Evolutionary conservation across 768 basidiomycete species (phyloP), one percentile per base, ranked within the genome.

Genomic region (Peribolospora baueri): DNA sequence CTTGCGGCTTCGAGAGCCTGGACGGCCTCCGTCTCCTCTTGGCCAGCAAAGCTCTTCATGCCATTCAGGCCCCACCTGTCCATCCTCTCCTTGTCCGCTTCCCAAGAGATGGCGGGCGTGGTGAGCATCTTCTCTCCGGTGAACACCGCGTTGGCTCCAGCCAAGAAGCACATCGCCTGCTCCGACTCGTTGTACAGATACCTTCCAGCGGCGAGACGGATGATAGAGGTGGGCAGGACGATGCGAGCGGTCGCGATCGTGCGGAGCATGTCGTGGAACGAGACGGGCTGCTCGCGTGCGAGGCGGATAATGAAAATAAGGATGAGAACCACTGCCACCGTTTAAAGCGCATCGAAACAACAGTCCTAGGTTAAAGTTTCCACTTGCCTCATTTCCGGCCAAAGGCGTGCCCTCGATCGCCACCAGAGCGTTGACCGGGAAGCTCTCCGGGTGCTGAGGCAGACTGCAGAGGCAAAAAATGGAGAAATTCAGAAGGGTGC

Each of bases 131-230:
- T 75, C 65, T 95, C 91, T 47, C 53, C 91, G n/a, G 91, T 97
- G 67, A 97, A 97, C 58, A 97, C 81, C 25, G 91, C 91, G 64
- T 97, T 97, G 25, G 90, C 91, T 36, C 91, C 91, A 0, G 91
- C 88, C 83, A 97, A 82, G 70, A 97, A 97, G 65, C 86, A 88
- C 82, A 97, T 87, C 5, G 82, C 87, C 66, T 97, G 91, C 68
- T 95, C 84, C 7, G 83, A 74, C 70, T 97, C 91, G 56, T 73
- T 73, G 61, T 93, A 76, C 2, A 78, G 83, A 66, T 86, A 86
- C 63, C 91, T 73, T 54, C 91, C 91, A 14, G 91, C 91, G 5
- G 91, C 88, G 37, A 97, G 78, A 55, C 91, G 78, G 56, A 97
- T 93, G 63, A 97, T 95, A 8, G 91, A 63, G n/a, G 71, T 74